Evolutionary conservation across 75 land plant species (phyloP).

Genomic region (Pinus tabuliformis): DNA sequence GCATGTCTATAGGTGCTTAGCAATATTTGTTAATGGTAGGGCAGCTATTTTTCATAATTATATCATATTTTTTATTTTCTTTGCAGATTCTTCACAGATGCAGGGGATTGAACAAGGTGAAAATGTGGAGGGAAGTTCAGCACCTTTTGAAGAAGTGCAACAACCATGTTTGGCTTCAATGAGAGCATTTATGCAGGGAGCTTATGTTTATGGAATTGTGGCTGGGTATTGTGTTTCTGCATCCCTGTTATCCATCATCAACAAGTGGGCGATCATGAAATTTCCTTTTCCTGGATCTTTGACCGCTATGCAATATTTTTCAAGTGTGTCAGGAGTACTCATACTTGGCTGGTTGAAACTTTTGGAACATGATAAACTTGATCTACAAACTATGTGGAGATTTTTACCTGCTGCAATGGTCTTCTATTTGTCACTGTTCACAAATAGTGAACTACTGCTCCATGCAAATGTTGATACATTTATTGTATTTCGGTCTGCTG

Average conservation of each 20-base stretch:
- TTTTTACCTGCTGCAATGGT: conserved; percentile 45
- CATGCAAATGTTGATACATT: conserved; percentile 56
- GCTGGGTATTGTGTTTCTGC: conserved; percentile 44
- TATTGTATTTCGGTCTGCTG: conserved; percentile 44
- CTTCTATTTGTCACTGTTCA: conserved; percentile 47
- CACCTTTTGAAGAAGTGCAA: conserved; percentile 4
- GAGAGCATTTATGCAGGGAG: conserved; percentile 13
- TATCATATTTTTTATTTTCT: background rate
- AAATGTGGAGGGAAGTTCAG: conserved; percentile 1
- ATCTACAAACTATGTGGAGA: conserved; percentile 18
- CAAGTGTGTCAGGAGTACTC: conserved; percentile 27
- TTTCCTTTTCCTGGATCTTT: conserved; percentile 46
- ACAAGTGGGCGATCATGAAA: conserved; percentile 49
- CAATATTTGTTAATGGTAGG: background rate
- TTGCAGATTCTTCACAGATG: conserved; percentile 10
- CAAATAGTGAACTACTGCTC: conserved; percentile 51
- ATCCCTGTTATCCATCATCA: conserved; percentile 38
- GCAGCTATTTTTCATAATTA: background rate
- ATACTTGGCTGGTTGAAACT: conserved; percentile 26
- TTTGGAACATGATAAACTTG: conserved; percentile 35
- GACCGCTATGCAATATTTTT: conserved; percentile 38
- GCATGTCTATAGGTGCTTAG: background rate
- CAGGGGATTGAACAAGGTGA: conserved; percentile 1
- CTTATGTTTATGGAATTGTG: conserved; percentile 33
- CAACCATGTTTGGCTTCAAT: background rate